Base-by-base conservation (phyloP, 2,329 filamentous ascomycete species). In the Lasiodiplodia sp. region DNA sequence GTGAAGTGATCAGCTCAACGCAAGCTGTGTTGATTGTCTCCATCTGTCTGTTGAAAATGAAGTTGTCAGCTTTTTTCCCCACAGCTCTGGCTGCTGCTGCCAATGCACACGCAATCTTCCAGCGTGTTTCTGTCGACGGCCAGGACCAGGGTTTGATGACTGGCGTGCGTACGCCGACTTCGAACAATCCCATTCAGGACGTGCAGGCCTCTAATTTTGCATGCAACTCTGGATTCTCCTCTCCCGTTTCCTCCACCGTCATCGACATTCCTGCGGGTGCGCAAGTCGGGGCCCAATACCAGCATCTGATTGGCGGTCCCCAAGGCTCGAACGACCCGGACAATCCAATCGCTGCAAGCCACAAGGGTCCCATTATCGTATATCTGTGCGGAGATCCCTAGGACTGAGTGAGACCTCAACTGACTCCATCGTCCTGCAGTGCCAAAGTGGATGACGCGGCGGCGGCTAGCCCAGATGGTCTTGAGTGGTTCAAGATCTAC, bases 221-320 rank as follows among this genome's bases (percentile, higher is more conserved):
- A 53, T 87, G 84, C 76, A 85, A 85, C 74, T 79, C 78, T 28
- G 79, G 80, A 66, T 76, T 72, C 80, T 68, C 78, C 75, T 72
- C 73, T 72, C 69, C 75, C 74, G 56, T 67, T 21, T 80, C 80
- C 53, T 76, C 69, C 65, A 80, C 76, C 12, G 78, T 88, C 64
- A 83, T 87, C 71, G 77, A 80, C 52, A 82, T 87, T 63, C 81
- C 83, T 18, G 79, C 83, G 2, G 86, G 86, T 14, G 86, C 87
- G 73, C 79, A 82, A 71, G 77, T 87, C 56, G 86, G 85, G 8
- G 80, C 85, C 1, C 83, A 79, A 75, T 87, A 83, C 80, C 84
- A 85, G 52, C 86, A 87, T 72, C 79, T 87, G 63, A 83, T 87
- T 67, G 86, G 86, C 66, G 86, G 86, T 58, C 44, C 60, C 5